Evolutionary conservation across 148 eudicot genomes (phyloP), one percentile per base, ranked within the genome.

Genomic region (Bassia scoparia): DNA sequence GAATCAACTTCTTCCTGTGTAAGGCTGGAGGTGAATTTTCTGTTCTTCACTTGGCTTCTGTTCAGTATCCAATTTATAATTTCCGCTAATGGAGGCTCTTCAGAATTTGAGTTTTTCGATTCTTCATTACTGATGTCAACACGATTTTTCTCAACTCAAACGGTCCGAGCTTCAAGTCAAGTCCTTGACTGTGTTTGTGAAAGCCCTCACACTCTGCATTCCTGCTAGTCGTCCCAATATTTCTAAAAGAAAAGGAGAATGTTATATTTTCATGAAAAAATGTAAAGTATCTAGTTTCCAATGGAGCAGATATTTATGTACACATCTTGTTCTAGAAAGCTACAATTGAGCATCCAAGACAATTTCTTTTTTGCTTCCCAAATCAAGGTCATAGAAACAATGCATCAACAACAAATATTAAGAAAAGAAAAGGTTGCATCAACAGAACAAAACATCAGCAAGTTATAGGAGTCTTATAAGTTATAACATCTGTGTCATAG

Each of bases 161-260:
- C 53, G 97, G 93, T 7, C 88, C 91, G 55, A 91, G 85, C 73
- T 81, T 78, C 46, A 83, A 81, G 78, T 91, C 98, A 60, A 88
- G 38, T 84, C 85, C 86, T 86, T 91, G 61, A 91, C 81, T 33
- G 71, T 58, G 62, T 37, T 76, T 20, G 85, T 85, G 59, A 94
- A 87, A 66, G 84, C 73, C 82, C 97, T 84, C 70, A 84, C 93
- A 77, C 89, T 90, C 69, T 88, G 90, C 81, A 84, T 86, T 81
- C 86, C 78, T 71, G 77, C 82, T 61, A 95, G 81, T 76, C 68
- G 73, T 35, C 74, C 91, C 68, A 74, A 79, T 70, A 83, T 78
- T 64, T 85, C 99, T 95, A 85, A 46, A 56, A 50, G 21, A 76
- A 49, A 33, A 27, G 20, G 74, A 61, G 27, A 20, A 46, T 29